phyloP scores from a whole-genome alignment of 2,329 filamentous ascomycete genomes.

The Penicillium hordei region DNA sequence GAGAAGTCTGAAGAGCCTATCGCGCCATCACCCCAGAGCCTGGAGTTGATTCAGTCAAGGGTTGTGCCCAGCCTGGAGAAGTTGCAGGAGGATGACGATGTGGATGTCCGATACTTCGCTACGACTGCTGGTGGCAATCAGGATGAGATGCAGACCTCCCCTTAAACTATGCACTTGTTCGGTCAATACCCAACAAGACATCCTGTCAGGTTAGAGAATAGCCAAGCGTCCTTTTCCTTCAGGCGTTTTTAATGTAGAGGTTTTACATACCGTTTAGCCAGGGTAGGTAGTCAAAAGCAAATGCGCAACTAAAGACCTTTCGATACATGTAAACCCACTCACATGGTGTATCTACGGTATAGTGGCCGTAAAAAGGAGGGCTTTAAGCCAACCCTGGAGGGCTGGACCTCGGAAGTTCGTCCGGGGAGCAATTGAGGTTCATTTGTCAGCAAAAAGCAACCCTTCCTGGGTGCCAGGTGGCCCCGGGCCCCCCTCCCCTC shows the following conservation, averaged over 20 bases:
- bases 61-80: constrained; percentile 90
- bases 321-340: not conserved
- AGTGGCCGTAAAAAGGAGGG: not conserved
- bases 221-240: constrained; percentile 37
- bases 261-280: constrained; percentile 27
- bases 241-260: constrained; percentile 41
- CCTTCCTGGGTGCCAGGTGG: not conserved
- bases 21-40: constrained; percentile 66
- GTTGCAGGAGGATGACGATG: constrained; percentile 94
- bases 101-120: constrained; percentile 97
- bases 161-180: constrained; percentile 24
- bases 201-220: constrained; percentile 41
- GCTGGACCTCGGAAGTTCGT: not conserved
- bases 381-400: not conserved
- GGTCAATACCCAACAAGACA: constrained; percentile 18
- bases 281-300: constrained; percentile 23
- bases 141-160: constrained; percentile 58
- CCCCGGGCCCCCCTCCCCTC: not conserved
- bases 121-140: constrained; percentile 72
- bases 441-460: constrained; percentile 22
- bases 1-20: constrained; percentile 69
- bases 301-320: constrained; percentile 13
- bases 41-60: constrained; percentile 79
- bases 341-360: not conserved
- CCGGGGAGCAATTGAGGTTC: not conserved